Evolutionary conservation across 495 filamentous ascomycete genomes (phyloP), one percentile per base, ranked within the genome.

Genomic region (Immersiella caudata): DNA sequence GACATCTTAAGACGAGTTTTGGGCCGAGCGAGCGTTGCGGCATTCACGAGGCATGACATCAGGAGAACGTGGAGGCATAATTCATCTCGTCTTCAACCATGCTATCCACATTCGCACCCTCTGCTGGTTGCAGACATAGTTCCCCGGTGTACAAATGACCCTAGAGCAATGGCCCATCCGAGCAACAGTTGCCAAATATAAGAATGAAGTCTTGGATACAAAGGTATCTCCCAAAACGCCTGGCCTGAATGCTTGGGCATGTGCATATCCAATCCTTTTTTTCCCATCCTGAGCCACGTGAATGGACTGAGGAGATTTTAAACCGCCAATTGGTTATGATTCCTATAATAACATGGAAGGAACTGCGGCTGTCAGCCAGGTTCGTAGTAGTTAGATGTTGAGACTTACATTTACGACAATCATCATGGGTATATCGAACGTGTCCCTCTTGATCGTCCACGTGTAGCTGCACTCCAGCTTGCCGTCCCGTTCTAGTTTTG

Each of bases 381-480:
- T n/a, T 27, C 46, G 20, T 27, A 12, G 26, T 14, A n/a, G 25
- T 33, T 8, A 35, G 25, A 33, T 18, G 20, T 1, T 11, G 49
- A 24, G 56, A 89, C 93, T 88, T 75, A 97, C 95, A 80, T 97
- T 97, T 82, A 97, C 93, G 72, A 97, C 89, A 79, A 97, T 95
- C 77, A 99, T 79, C 93, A 97, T 97, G 27, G 95, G 95, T 77
- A 99, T 97, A 78, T 97, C 95, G 80, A 98, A 99, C 55, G 95
- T 91, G 78, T 99, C 95, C 67, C 95, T 84, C 83, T 94, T 95
- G 65, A 98, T 93, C 68, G 92, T 93, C 94, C 95, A 99, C 81
- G 91, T 94, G 79, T 93, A 96, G 71, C 88, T 92, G 82, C 93
- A 97, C 74, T 97, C 92, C 58, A 98, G 89, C 78, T 93, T 94